Conservation (phyloP, 306 rosid genomes). For the Medicago arabica region DNA sequence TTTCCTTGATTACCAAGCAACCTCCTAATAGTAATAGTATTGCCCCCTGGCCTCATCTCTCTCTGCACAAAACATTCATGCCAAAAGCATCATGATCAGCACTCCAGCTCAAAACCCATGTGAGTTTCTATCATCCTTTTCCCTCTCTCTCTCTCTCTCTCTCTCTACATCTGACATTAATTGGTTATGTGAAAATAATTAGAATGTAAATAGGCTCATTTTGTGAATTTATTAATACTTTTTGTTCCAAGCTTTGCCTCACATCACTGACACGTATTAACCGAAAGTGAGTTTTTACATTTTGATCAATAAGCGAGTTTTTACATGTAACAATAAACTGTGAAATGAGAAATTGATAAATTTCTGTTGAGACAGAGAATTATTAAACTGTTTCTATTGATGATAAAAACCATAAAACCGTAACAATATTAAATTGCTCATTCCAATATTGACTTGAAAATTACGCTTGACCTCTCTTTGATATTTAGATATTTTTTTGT, state of each 20-base stretch:
- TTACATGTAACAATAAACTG: not conserved
- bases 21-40: slow-evolving; percentile 36
- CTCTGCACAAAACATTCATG: slow-evolving; percentile 65
- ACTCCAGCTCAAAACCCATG: slow-evolving; percentile 84
- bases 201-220: slow-evolving; percentile 39
- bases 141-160: slow-evolving; percentile 20
- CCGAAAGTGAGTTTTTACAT: slow-evolving; percentile 1
- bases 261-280: slow-evolving; percentile 19
- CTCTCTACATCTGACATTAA: slow-evolving; percentile 19
- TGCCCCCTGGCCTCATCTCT: slow-evolving; percentile 21
- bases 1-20: slow-evolving; percentile 94
- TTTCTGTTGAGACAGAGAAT: not conserved
- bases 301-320: slow-evolving; percentile 17
- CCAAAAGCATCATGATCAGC: slow-evolving; percentile 87
- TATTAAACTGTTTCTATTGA: not conserved
- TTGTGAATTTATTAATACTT: slow-evolving; percentile 44
- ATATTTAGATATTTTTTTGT: not conserved
- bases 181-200: slow-evolving; percentile 23
- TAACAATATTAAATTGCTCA: not conserved
- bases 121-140: slow-evolving; percentile 65
- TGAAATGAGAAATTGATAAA: slow-evolving; percentile 7
- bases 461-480: not conserved
- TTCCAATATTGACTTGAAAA: not conserved
- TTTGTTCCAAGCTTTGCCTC: slow-evolving; percentile 20
- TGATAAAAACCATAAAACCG: not conserved